phyloP scores from a whole-genome alignment of 805 yeast genomes.

The Lipomyces mesembrius region DNA sequence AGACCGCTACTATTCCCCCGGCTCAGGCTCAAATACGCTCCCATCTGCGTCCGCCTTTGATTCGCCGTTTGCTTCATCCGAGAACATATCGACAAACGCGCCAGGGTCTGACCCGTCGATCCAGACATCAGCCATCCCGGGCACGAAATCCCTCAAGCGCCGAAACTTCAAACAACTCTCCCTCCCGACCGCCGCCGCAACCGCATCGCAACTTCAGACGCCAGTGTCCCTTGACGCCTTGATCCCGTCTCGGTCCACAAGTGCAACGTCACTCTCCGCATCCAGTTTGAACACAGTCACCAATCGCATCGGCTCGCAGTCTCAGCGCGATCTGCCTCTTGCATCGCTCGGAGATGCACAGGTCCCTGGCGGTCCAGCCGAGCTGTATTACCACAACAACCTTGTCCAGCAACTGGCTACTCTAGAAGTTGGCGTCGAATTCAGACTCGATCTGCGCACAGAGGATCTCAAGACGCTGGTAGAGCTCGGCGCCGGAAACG shows the following conservation, averaged over 20 bases:
- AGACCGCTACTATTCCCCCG: constrained; percentile 7
- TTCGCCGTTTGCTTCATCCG: not conserved
- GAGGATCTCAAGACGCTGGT: constrained; percentile 76
- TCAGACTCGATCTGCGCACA: constrained; percentile 56
- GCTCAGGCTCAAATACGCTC: not conserved
- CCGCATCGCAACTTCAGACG: constrained; percentile 35
- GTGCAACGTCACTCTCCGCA: not conserved
- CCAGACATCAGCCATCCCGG: constrained; percentile 2
- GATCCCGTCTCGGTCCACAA: constrained; percentile 3
- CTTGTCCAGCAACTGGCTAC: constrained; percentile 52
- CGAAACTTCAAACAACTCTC: constrained; percentile 64
- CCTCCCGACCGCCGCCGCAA: constrained; percentile 41
- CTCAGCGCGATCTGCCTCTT: constrained; percentile 23
- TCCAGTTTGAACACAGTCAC: constrained; percentile 25
- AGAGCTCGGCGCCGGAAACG: constrained; percentile 88
- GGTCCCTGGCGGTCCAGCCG: constrained; percentile 37
- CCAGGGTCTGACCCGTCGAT: not conserved
- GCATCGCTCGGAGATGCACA: constrained; percentile 37
- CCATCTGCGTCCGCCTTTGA: constrained; percentile 2
- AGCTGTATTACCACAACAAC: constrained; percentile 44
- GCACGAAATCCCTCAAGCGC: constrained; percentile 55
- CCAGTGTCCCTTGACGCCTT: constrained; percentile 14
- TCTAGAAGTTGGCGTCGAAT: constrained; percentile 59
- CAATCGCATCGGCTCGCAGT: constrained; percentile 16
- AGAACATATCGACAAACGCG: not conserved